Base-by-base conservation (phyloP, 805 yeast genomes). In the Schwanniomyces vanrijiae region DNA sequence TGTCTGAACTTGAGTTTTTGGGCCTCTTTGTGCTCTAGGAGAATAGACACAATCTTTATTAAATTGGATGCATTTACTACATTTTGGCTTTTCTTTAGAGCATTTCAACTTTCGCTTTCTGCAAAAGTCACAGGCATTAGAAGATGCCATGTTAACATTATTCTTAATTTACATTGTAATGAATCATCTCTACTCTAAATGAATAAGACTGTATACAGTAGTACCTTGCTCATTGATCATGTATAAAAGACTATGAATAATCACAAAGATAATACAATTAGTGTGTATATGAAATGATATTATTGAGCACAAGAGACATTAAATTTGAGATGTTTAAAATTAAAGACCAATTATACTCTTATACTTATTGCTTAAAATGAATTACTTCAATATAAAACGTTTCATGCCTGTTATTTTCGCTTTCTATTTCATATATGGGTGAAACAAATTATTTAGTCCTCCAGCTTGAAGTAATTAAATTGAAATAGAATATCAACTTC, bases 401-500 rank as follows among this genome's bases (percentile, higher is more conserved):
- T 28, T 28, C 33, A 10, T 28, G 33, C 5, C 13, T 28, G 33
- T n/a, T n/a, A n/a, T n/a, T 28, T 4, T 28, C 33, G 14, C 33
- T 28, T 28, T 28, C 33, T 11, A 11, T 13, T 8, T 28, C 33
- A 28, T 11, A 28, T 28, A 28, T n/a, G 2, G 13, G 33, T 28
- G 13, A 14, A 28, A 28, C 14, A 13, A 28, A 28, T 3, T 13
- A 3, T n/a, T 28, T 28, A 5, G 72, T 55, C 51, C 59, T 66
- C 76, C 76, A 71, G 9, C 76, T 75, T 47, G 76, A 75, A 48
- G 71, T 58, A 18, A n/a, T 60, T 52, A 55, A 69, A 75, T 21
- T 64, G 73, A 76, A 76, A 72, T 55, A 72, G 57, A 60, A 69
- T 74, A 31, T 65, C 76, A 55, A 81, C 77, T 60, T 81, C 83